phyloP scores from a whole-genome alignment of 2,329 filamentous ascomycete genomes.

The Sporothrix euskadiensis region DNA sequence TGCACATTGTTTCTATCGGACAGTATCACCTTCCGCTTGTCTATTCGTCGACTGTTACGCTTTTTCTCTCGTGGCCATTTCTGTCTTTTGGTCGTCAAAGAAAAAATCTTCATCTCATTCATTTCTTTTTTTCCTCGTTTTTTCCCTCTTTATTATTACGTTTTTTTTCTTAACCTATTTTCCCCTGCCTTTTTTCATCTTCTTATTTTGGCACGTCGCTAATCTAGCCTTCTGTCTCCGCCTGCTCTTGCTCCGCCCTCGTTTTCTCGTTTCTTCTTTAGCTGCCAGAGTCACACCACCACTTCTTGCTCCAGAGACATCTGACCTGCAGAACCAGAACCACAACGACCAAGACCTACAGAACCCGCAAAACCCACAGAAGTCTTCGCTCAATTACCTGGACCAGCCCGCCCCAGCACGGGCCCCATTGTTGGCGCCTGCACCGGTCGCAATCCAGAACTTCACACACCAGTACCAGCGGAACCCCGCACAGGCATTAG shows the following conservation, averaged over 20 bases:
- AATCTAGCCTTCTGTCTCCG: neutral
- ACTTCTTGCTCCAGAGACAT: neutral
- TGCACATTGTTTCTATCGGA: constrained; percentile 12
- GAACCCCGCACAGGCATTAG: constrained; percentile 24
- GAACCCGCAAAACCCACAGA: constrained; percentile 12
- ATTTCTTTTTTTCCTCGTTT: neutral
- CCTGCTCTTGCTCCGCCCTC: neutral
- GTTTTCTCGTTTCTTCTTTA: constrained; percentile 3
- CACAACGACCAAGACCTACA: neutral
- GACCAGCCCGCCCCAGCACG: constrained; percentile 24
- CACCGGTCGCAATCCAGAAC: constrained; percentile 26
- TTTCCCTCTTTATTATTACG: neutral
- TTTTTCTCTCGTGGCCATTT: neutral
- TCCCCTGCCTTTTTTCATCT: neutral
- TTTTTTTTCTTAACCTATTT: neutral
- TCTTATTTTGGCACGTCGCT: constrained; percentile 7
- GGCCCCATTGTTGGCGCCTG: constrained; percentile 20
- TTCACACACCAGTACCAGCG: constrained; percentile 14
- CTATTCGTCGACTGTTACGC: neutral
- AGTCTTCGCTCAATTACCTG: constrained; percentile 4
- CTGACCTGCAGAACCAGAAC: neutral
- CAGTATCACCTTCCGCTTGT: neutral
- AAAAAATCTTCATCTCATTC: neutral
- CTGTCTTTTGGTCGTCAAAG: neutral
- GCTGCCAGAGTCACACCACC: constrained; percentile 28